Evolutionary conservation across 2,329 filamentous ascomycete genomes (phyloP), one percentile per base, ranked within the genome.

Genomic region (Rhynchosporium graminicola): DNA sequence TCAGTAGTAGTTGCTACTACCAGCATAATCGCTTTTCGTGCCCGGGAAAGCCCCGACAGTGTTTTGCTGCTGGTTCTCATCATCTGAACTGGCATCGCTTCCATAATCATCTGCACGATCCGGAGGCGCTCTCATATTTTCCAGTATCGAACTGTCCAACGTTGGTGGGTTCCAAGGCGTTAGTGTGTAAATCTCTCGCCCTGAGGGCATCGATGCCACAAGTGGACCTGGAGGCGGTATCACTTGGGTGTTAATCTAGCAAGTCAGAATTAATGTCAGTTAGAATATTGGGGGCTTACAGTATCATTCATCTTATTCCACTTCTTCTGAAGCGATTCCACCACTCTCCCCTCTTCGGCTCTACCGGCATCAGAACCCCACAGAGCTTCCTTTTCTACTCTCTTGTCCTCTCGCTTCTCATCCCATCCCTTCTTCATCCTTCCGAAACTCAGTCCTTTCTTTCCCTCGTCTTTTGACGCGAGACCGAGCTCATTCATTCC

Each of bases 231-330:
- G 82, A 0, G 89, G 82, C 0, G 93, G 92, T 38, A 98, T 83
- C 1, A 80, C 61, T 74, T 97, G 92, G 0, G 92, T 88, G 64
- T 93, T 91, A 70, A 97, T 88, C 87, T 94, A 65, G 2, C 45
- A 33, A 55, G 65, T 61, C 46, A 61, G 52, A 28, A 10, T 45
- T 20, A n/a, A 40, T 28, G 20, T 38, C 5, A 13, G 5, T 46
- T 45, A 12, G 20, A 28, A 62, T 60, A 75, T 20, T 20, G 1
- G 20, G 20, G 20, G 20, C 85, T 78, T 77, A 96, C 91, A 20
- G 91, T 96, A 75, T 97, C 92, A 73, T 99, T 99, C 76, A 92
- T 86, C 77, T 92, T 95, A 65, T 85, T 86, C 94, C 95, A 97
- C 74, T 97, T 97, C 43, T 81, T 83, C 70, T 96, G 85, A 40